Evolutionary conservation across 164 flowering plant genomes (phyloP).

Genomic region (Cinnamomum chago): DNA sequence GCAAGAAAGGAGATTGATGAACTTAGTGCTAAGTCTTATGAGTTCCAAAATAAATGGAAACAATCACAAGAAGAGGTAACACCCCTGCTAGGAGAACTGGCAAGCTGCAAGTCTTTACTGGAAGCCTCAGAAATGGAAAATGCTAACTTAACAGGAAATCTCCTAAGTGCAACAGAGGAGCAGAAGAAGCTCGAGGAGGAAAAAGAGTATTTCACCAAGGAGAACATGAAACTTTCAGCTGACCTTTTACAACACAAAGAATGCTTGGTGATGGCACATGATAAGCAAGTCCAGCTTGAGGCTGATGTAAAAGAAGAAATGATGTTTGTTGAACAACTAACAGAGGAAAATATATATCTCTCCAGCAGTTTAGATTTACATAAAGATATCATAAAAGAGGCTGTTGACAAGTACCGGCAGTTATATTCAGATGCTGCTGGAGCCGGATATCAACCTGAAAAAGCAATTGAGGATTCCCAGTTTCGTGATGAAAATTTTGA

Average conservation of each 20-base stretch:
- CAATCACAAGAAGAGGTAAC: slow-evolving; percentile 41
- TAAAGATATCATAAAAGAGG: slow-evolving; percentile 35
- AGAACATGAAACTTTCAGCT: slow-evolving; percentile 43
- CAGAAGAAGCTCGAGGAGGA: slow-evolving; percentile 42
- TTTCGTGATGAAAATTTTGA: slow-evolving; percentile 7
- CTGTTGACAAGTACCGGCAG: slow-evolving; percentile 20
- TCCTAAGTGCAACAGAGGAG: slow-evolving; percentile 36
- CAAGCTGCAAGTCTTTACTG: slow-evolving; percentile 31
- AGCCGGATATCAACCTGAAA: slow-evolving; percentile 9
- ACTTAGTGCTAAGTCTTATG: slow-evolving; percentile 31
- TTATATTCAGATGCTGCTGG: slow-evolving; percentile 19
- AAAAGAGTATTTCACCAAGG: slow-evolving; percentile 28
- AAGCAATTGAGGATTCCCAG: slow-evolving; percentile 16
- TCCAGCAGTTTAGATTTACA: slow-evolving; percentile 38
- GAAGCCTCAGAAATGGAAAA: slow-evolving; percentile 38
- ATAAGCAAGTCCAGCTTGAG: slow-evolving; percentile 30
- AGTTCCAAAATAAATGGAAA: slow-evolving; percentile 45
- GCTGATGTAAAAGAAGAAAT: slow-evolving; percentile 43
- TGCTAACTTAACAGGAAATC: slow-evolving; percentile 29
- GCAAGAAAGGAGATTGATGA: slow-evolving; percentile 39
- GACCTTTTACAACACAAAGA: slow-evolving; percentile 41
- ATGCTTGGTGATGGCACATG: slow-evolving; percentile 21
- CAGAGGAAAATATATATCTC: slow-evolving; percentile 49
- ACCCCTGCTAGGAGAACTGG: slow-evolving; percentile 38
- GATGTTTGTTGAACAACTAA: slow-evolving; percentile 38